Base-by-base conservation (phyloP, 164 flowering plant species). In the Nelumbo lutea region DNA sequence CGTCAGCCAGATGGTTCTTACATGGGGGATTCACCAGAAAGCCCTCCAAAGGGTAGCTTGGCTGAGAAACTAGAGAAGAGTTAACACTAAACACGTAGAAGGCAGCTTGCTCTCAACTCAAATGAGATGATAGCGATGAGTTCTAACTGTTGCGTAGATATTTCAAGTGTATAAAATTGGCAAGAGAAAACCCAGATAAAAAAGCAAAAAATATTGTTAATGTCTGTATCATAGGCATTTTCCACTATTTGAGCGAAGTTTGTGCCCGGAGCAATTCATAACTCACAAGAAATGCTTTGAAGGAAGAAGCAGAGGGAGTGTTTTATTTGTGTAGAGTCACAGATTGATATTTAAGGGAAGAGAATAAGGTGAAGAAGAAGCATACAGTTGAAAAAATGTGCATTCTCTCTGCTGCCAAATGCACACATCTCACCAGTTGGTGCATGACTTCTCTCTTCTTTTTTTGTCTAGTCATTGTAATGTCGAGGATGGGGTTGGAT, bases 1-100 rank as follows among this genome's bases (percentile, higher is more conserved):
- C 85, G 82, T 58, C 92, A 86, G 75, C 87, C 86, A 27, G 93
- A 90, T 76, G 91, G 89, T 6, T 79, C 85, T 7, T 81, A 79
- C 66, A 61, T 76, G 9, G 93, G 82, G 38, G 92, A 88, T 76
- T 73, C 81, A 27, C 63, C 80, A 63, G 93, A 85, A 58, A 86
- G 86, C 71, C 85, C 76, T 68, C 62, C 82, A 66, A 82, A 70
- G 59, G 83, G 79, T 61, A 60, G 56, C 71, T 77, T 73, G 38
- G 84, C 76, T 43, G 86, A 84, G 68, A 81, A 74, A 70, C 75
- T 11, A 41, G 86, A 77, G 51, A 65, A 53, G 51, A 61, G 66
- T 73, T 69, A 71, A 50, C 64, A 56, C 14, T 11, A 27, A 27
- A 55, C 51, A 55, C 47, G 3, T 9, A 11, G 57, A 15, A 53